Conservation (phyloP, 805 yeast species). For the Limtongia smithiae region DNA sequence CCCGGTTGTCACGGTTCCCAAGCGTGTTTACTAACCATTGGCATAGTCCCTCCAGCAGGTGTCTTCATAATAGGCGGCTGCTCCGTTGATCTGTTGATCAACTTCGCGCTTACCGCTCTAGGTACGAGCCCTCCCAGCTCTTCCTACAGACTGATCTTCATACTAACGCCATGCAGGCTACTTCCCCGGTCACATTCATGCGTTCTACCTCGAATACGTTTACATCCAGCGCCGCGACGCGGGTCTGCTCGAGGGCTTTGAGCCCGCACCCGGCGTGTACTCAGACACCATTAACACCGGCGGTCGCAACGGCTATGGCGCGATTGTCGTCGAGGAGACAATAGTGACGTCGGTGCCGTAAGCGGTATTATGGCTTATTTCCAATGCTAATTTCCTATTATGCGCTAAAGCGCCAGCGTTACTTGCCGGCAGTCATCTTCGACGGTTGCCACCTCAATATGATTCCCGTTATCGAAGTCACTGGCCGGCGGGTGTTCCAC, state of each 20-base stretch:
- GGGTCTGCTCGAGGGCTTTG: constrained; percentile 13
- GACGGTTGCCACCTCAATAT: too few species aligned
- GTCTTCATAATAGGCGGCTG: constrained; percentile 36
- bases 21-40: not conserved
- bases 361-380: too few species aligned
- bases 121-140: constrained; percentile 4
- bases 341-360: too few species aligned
- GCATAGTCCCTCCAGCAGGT: constrained; percentile 27
- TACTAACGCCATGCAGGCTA: constrained; percentile 43
- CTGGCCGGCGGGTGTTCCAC: too few species aligned
- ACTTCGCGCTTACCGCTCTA: constrained; percentile 54
- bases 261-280: constrained; percentile 27
- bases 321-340: constrained; percentile 22
- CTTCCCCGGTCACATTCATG: constrained; percentile 49
- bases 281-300: constrained; percentile 26
- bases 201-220: constrained; percentile 26
- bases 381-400: too few species aligned
- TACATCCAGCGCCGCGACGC: constrained; percentile 24
- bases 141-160: not conserved
- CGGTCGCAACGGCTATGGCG: constrained; percentile 27
- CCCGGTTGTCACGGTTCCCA: too few species aligned
- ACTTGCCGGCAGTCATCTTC: too few species aligned
- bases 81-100: constrained; percentile 51
- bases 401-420: too few species aligned
- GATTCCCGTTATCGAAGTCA: too few species aligned